Evolutionary conservation across 2,329 filamentous ascomycete species (phyloP), one percentile per base, ranked within the genome.

Genomic region (Falciphora oryzae): DNA sequence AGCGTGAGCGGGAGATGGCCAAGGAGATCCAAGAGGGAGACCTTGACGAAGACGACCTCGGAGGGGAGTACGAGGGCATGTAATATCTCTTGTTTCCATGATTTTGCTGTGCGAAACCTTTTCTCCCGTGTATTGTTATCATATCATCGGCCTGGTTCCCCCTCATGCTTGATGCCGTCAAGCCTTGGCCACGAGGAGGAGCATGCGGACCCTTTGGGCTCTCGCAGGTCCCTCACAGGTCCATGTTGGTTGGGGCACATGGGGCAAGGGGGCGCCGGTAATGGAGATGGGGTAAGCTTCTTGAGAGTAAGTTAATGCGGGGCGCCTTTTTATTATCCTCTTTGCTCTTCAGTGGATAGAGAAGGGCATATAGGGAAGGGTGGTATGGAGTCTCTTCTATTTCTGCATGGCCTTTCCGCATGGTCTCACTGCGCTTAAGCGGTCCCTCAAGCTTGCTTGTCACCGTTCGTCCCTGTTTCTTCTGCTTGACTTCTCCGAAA

Each of bases 11-110:
- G 25, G 95, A 99, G 79, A 87, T 99, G 83, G 95, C 93, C 68
- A 98, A 98, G 84, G 95, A 99, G 82, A 98, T 99, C 74, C 92
- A 97, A 78, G 95, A 98, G 70, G 95, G 94, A 27, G 95, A 99
- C 74, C 85, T 97, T 77, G 95, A 98, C 72, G 95, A 97, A 72
- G 95, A 97, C 73, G 95, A 98, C 80, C 89, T 96, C 61, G 93
- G 92, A 64, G 94, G 93, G 65, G 94, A 97, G 73, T 98, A 97
- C 77, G 95, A 98, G 73, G 94, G 92, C 72, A 92, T 98, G 83
- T 98, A 90, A 85, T 70, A 64, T 58, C 32, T 61, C 50, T 18
- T 63, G 35, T 50, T 28, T 27, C 14, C 35, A n/a, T 38, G 28
- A 25, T 59, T 63, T 61, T 61, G 11, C 56, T 44, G 53, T 44